Percentiles rank a stretch among this genome's conserved stretches.
Evolutionary conservation across 139 green algal species (phyloP).

Genomic region (Bryopsis sp.): DNA sequence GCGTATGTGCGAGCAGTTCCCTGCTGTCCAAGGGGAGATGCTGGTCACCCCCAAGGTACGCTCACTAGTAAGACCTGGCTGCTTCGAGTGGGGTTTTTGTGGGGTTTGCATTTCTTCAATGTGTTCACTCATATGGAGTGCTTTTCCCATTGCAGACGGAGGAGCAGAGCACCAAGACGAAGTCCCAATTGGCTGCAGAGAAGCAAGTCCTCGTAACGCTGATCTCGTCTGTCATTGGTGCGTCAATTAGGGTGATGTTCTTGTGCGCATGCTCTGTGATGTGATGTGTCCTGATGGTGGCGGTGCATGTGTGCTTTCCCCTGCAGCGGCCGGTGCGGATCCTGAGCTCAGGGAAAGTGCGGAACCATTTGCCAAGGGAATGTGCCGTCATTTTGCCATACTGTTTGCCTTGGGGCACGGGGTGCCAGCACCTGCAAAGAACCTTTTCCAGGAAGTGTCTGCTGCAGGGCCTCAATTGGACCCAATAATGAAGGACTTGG

Average conservation of each 20-base stretch:
- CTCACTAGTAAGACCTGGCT: too few relatives aligned
- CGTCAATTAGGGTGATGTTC: neutral
- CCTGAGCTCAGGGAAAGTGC: conserved; percentile 42
- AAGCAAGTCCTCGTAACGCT: conserved; percentile 34
- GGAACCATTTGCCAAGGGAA: conserved; percentile 47
- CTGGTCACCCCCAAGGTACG: too few relatives aligned
- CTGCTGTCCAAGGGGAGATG: too few relatives aligned
- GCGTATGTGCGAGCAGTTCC: too few relatives aligned
- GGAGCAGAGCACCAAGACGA: conserved; percentile 68
- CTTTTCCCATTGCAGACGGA: too few relatives aligned
- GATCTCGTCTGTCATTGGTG: conserved; percentile 37
- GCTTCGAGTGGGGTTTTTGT: too few relatives aligned
- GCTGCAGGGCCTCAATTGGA: neutral
- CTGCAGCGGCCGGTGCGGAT: conserved; percentile 34
- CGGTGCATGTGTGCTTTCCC: conserved; percentile 7
- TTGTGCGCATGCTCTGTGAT: neutral
- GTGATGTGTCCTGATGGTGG: conserved; percentile 30
- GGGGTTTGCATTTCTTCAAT: too few relatives aligned
- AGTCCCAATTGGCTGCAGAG: conserved; percentile 80
- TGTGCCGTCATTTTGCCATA: conserved; percentile 85
- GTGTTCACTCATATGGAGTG: too few relatives aligned
- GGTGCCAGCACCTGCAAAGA: neutral
- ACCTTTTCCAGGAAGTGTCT: neutral
- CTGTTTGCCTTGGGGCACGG: conserved; percentile 61
- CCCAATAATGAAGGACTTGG: conserved; percentile 46